Evolutionary conservation across 495 filamentous ascomycete species (phyloP).

Genomic region (Neurospora tetraspora): DNA sequence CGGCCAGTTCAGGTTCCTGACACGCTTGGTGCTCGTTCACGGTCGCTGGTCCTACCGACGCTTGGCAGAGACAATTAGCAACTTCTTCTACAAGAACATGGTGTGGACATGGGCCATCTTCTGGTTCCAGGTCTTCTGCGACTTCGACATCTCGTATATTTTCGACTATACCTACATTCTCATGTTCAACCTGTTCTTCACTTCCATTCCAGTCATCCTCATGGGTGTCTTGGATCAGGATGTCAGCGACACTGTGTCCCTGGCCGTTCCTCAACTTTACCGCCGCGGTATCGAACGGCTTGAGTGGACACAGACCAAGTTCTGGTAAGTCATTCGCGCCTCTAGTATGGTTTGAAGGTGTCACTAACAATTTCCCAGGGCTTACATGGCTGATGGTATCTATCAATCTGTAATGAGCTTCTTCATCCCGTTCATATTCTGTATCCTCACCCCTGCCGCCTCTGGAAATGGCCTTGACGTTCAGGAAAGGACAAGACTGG

Average conservation of each 20-base stretch:
- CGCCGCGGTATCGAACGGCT: constrained; percentile 90
- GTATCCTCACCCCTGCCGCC: constrained; percentile 54
- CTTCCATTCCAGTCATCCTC: constrained; percentile 87
- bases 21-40: constrained; percentile 86
- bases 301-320: constrained; percentile 95
- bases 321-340: constrained; percentile 57
- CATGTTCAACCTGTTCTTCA: constrained; percentile 93
- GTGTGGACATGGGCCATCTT: constrained; percentile 96
- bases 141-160: constrained; percentile 91
- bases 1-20: constrained; percentile 91
- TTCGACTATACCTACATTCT: constrained; percentile 98
- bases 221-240: constrained; percentile 98
- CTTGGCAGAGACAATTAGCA: constrained; percentile 86
- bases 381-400: constrained; percentile 89
- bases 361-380: constrained; percentile 42
- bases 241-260: constrained; percentile 84
- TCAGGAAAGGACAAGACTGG: constrained; percentile 68
- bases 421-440: constrained; percentile 83
- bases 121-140: constrained; percentile 94
- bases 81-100: constrained; percentile 99
- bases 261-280: constrained; percentile 92
- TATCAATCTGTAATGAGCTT: constrained; percentile 91
- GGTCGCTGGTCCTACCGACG: constrained; percentile 94
- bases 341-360: neutral
- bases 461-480: constrained; percentile 60